Evolutionary conservation across 495 filamentous ascomycete genomes (phyloP).

Genomic region (Staphylotrichum longicolle): DNA sequence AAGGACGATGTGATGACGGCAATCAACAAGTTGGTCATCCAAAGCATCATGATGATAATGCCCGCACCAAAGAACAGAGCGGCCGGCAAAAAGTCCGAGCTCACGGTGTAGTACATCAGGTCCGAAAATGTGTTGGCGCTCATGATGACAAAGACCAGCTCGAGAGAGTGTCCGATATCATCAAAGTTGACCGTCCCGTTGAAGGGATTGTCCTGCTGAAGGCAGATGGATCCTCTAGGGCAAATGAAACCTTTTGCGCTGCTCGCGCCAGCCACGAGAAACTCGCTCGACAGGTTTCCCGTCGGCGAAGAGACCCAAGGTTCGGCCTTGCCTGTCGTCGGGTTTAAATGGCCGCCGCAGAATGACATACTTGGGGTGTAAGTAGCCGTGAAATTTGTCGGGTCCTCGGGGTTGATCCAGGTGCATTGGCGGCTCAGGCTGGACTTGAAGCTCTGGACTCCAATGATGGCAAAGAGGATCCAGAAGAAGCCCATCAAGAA

Average conservation of each 20-base stretch:
- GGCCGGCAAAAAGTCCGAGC: constrained; percentile 84
- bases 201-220: constrained; percentile 76
- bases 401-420: constrained; percentile 67
- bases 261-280: constrained; percentile 35
- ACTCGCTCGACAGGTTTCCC: constrained; percentile 21
- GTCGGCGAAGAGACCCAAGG: constrained; percentile 60
- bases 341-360: constrained; percentile 79
- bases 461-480: constrained; percentile 95
- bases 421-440: constrained; percentile 85
- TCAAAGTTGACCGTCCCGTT: constrained; percentile 91
- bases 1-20: constrained; percentile 98
- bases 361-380: constrained; percentile 64
- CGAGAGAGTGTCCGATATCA: constrained; percentile 84
- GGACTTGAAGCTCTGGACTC: constrained; percentile 96
- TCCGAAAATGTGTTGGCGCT: constrained; percentile 95
- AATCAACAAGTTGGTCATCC: constrained; percentile 95
- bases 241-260: constrained; percentile 88
- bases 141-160: constrained; percentile 98
- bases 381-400: constrained; percentile 39
- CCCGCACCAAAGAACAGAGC: constrained; percentile 83
- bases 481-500: constrained; percentile 98
- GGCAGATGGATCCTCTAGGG: constrained; percentile 74
- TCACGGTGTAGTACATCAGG: constrained; percentile 85
- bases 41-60: constrained; percentile 90
- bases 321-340: constrained; percentile 51